Conservation (phyloP, 106 monocot genomes). For the Posidonia australis region DNA sequence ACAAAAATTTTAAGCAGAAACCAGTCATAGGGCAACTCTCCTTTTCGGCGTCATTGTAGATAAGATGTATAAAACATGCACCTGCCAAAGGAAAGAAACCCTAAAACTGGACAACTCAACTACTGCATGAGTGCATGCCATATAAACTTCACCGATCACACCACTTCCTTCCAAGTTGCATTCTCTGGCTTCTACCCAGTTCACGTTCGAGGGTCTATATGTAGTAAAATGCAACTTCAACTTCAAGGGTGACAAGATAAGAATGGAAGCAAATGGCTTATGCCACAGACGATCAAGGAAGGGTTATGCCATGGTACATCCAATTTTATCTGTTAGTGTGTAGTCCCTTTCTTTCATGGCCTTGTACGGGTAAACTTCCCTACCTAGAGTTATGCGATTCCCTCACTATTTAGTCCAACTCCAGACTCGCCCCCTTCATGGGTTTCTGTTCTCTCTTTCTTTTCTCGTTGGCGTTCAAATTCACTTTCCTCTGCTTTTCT, state of each 20-base stretch:
- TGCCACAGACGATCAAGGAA: background rate
- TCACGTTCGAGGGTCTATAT: background rate
- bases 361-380: background rate
- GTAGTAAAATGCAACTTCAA: background rate
- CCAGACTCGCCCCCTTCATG: no score
- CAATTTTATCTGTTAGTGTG: background rate
- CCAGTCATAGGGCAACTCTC: slow-evolving; percentile 24
- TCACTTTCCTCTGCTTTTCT: no score
- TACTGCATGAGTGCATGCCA: no score
- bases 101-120: slow-evolving; percentile 8
- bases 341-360: background rate
- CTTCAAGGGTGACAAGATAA: background rate
- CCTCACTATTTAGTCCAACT: no score
- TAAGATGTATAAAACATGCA: background rate
- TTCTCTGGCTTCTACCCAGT: background rate
- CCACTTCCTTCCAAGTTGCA: background rate
- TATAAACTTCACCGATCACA: background rate
- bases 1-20: slow-evolving; percentile 10
- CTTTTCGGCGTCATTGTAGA: slow-evolving; percentile 11
- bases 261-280: background rate
- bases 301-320: slow-evolving; percentile 14
- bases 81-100: slow-evolving; percentile 20
- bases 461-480: no score
- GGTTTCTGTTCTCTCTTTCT: no score
- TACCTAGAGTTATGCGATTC: background rate